A percentile compares a stretch with the other conserved stretches of the same genome.
phyloP scores from a whole-genome alignment of 2,329 filamentous ascomycete genomes.

The Alternaria sp. region DNA sequence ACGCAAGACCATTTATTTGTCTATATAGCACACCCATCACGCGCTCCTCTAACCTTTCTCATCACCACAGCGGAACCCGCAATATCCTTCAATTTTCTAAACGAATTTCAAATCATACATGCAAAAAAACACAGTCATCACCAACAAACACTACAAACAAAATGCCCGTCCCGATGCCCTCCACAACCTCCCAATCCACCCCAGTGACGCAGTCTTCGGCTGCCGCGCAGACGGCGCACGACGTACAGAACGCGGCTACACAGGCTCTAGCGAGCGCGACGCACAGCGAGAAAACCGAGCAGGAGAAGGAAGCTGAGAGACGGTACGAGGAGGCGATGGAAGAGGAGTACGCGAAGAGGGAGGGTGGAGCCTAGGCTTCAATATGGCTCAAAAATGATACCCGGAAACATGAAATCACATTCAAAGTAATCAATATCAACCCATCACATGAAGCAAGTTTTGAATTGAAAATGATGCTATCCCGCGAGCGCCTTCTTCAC shows the following conservation, averaged over 20 bases:
- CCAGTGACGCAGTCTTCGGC: conserved; percentile 28
- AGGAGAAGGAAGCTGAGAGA: conserved; percentile 46
- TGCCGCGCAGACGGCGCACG: conserved; percentile 37
- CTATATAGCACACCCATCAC: conserved; percentile 1
- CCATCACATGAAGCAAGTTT: background rate
- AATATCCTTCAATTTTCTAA: background rate
- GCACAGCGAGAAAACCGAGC: conserved; percentile 40
- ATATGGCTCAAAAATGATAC: conserved; percentile 1
- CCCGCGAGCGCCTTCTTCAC: conserved; percentile 47
- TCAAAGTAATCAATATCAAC: too few species aligned
- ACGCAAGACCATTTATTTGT: conserved; percentile 21
- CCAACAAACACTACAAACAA: conserved; percentile 5
- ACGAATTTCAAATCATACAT: background rate
- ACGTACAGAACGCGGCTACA: conserved; percentile 33
- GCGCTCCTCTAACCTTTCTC: background rate
- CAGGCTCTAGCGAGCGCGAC: conserved; percentile 42
- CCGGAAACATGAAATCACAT: background rate
- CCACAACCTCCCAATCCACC: conserved; percentile 27
- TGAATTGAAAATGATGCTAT: conserved; percentile 8
- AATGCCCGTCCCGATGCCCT: conserved; percentile 43
- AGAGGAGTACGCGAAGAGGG: conserved; percentile 53
- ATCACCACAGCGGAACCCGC: background rate
- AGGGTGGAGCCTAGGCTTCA: conserved; percentile 46
- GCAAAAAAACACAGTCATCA: background rate
- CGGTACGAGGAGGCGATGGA: conserved; percentile 52